phyloP scores from a whole-genome alignment of 2,329 filamentous ascomycete genomes.

The Sphaerulina vaccinii region DNA sequence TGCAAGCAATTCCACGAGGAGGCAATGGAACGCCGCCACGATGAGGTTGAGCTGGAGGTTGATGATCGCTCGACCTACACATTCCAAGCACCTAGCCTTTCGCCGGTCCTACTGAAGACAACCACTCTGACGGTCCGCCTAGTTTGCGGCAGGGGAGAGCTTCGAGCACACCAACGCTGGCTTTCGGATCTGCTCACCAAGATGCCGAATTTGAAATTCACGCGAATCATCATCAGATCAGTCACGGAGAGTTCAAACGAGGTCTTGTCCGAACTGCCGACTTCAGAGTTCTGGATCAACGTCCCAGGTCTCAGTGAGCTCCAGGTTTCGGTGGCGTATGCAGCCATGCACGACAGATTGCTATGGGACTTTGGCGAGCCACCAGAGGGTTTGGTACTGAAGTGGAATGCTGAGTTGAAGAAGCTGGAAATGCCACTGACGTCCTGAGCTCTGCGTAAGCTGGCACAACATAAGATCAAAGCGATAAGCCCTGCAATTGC shows the following conservation, averaged over 20 bases:
- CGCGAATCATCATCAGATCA: not conserved
- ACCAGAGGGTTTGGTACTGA: too few relatives aligned
- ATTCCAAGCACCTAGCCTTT: not conserved
- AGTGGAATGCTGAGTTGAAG: too few relatives aligned
- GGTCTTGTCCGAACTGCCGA: not conserved
- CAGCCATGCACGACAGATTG: too few relatives aligned
- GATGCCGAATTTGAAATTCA: not conserved
- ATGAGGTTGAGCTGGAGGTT: not conserved
- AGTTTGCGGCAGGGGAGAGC: not conserved
- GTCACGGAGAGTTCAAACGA: not conserved
- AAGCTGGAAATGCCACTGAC: too few relatives aligned
- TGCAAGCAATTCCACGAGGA: not conserved
- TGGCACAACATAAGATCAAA: too few relatives aligned
- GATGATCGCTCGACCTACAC: not conserved
- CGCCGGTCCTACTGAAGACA: not conserved
- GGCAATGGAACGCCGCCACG: not conserved
- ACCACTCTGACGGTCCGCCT: not conserved
- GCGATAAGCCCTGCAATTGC: too few relatives aligned
- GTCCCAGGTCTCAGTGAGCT: not conserved
- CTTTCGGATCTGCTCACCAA: not conserved
- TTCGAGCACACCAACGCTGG: not conserved
- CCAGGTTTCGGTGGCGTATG: too few relatives aligned
- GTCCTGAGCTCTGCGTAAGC: too few relatives aligned
- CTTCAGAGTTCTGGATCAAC: not conserved
- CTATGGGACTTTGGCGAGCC: too few relatives aligned